Percentiles rank a stretch among this genome's conserved stretches.
These are phyloP conservation scores for Dictyostelium firmibasis DNA, from an alignment of 78 protist species.

Conservation along the genomic window DNA sequence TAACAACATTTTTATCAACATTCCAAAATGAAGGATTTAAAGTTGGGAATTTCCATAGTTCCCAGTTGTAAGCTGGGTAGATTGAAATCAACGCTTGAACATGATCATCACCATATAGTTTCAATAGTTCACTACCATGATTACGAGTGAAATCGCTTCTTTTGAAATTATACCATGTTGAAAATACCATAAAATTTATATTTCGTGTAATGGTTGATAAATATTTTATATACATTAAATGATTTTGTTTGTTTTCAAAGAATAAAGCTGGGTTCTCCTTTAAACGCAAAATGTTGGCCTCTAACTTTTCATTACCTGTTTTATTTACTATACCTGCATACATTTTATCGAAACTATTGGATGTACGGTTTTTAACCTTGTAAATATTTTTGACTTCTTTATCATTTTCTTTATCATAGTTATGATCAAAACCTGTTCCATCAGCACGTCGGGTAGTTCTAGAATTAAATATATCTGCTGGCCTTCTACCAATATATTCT, in stretches of 20 bases:
- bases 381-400: too few species aligned
- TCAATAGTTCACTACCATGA: not conserved
- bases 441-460: too few species aligned
- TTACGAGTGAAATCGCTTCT: not conserved
- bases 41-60: conserved; percentile 43
- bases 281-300: too few species aligned
- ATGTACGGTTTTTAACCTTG: too few species aligned
- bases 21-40: not conserved
- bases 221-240: not conserved
- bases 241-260: not conserved
- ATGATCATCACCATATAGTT: conserved; percentile 19
- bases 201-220: not conserved
- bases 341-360: not conserved
- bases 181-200: not conserved
- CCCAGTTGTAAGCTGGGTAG: not conserved
- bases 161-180: conserved; percentile 27
- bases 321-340: not conserved
- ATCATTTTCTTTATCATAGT: too few species aligned
- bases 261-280: not conserved
- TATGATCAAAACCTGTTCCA: not conserved
- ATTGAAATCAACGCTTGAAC: conserved; percentile 1
- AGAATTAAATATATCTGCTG: not conserved
- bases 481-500: not conserved
- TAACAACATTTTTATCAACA: not conserved
- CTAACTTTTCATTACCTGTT: not conserved